phyloP scores from a whole-genome alignment of 345 rosid genomes.

The Diplotaxis tenuifolia region DNA sequence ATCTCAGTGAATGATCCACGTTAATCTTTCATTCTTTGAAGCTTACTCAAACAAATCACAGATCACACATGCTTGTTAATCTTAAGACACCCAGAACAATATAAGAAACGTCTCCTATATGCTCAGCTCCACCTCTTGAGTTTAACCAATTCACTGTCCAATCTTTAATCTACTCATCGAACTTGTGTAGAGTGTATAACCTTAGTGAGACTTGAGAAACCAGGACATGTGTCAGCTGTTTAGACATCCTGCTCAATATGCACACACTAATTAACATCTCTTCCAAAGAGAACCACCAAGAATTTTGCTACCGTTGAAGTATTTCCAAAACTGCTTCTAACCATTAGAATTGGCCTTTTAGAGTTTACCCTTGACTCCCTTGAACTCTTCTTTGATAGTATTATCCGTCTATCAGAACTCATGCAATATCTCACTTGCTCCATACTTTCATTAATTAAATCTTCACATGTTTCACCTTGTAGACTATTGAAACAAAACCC shows the following conservation, averaged over 20 bases:
- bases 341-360: background rate
- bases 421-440: background rate
- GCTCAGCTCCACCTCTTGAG: too few relatives aligned
- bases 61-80: background rate
- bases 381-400: background rate
- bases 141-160: too few relatives aligned
- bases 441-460: background rate
- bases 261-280: background rate
- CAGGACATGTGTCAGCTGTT: background rate
- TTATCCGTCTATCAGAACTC: background rate
- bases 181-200: background rate
- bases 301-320: background rate
- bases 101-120: too few relatives aligned
- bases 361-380: background rate
- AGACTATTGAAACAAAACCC: background rate
- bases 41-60: background rate
- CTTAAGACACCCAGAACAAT: background rate
- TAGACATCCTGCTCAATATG: background rate
- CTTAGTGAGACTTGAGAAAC: background rate
- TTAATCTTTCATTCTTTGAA: background rate
- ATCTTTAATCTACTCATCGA: too few relatives aligned
- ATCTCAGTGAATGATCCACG: background rate
- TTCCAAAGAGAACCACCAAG: background rate
- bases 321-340: background rate
- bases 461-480: background rate